Conservation (phyloP, 306 rosid genomes). For the Hippophae rhamnoides region DNA sequence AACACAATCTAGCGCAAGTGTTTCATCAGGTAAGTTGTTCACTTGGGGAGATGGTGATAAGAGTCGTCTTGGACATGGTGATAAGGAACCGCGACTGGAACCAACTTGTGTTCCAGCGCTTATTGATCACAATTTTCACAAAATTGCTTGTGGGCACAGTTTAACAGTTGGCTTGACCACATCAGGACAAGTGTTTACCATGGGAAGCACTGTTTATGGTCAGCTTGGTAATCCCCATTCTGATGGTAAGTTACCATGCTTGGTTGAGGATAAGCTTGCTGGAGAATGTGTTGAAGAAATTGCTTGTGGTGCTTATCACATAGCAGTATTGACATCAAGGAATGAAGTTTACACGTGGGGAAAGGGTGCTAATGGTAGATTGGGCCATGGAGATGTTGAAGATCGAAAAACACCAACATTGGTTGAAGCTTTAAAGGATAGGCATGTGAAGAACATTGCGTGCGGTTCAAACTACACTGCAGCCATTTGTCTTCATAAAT, state of each 20-base stretch:
- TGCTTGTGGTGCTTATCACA: slow-evolving; percentile 96
- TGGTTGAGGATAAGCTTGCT: slow-evolving; percentile 67
- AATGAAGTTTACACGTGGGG: slow-evolving; percentile 99
- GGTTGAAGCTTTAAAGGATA: slow-evolving; percentile 84
- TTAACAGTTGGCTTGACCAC: slow-evolving; percentile 83
- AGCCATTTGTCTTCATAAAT: slow-evolving; percentile 96
- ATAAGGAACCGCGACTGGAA: slow-evolving; percentile 80
- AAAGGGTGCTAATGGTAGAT: slow-evolving; percentile 97
- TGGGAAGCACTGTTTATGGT: slow-evolving; percentile 98
- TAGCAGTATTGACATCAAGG: slow-evolving; percentile 70
- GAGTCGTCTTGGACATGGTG: slow-evolving; percentile 94
- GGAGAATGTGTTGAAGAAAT: slow-evolving; percentile 72
- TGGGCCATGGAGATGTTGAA: slow-evolving; percentile 96
- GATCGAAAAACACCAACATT: slow-evolving; percentile 82
- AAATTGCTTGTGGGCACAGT: slow-evolving; percentile 93
- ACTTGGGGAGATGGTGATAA: slow-evolving; percentile 99
- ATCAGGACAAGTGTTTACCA: slow-evolving; percentile 73
- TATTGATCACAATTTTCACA: slow-evolving; percentile 78
- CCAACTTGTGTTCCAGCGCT: slow-evolving; percentile 87
- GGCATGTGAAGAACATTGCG: slow-evolving; percentile 81
- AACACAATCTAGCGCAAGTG: slow-evolving; percentile 69
- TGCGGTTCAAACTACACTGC: slow-evolving; percentile 90
- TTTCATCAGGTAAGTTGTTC: slow-evolving; percentile 78
- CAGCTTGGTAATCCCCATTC: slow-evolving; percentile 92
- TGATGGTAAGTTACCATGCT: slow-evolving; percentile 79